Evolutionary conservation across 2,329 filamentous ascomycete species (phyloP).

Genomic region (Bipolaris cookei): DNA sequence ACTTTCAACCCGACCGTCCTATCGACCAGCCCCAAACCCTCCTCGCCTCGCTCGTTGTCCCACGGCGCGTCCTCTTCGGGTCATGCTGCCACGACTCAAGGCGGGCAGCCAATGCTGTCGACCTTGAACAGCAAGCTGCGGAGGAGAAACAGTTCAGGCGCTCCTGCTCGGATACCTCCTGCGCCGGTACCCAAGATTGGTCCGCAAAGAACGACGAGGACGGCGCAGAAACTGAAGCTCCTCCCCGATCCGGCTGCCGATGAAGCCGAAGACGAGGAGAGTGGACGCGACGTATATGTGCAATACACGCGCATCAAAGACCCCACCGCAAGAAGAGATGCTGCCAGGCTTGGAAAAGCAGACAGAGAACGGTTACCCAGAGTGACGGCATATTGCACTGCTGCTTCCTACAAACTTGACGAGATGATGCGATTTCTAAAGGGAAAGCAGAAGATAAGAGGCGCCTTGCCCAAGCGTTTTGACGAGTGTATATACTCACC

Average conservation of each 20-base stretch:
- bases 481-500: constrained; percentile 98
- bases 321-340: constrained; percentile 88
- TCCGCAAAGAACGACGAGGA: constrained; percentile 93
- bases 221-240: constrained; percentile 96
- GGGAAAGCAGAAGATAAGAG: constrained; percentile 75
- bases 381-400: constrained; percentile 96
- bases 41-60: constrained; percentile 41
- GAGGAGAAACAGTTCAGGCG: constrained; percentile 81
- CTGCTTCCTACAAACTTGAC: constrained; percentile 89
- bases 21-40: constrained; percentile 50
- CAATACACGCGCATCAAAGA: constrained; percentile 99
- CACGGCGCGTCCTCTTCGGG: constrained; percentile 38
- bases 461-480: constrained; percentile 86
- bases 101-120: constrained; percentile 62
- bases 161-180: constrained; percentile 56
- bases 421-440: constrained; percentile 90
- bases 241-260: constrained; percentile 87
- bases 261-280: constrained; percentile 81
- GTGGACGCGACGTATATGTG: constrained; percentile 92
- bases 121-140: constrained; percentile 86
- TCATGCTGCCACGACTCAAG: constrained; percentile 45
- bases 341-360: constrained; percentile 89
- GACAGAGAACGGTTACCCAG: constrained; percentile 85
- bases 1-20: constrained; percentile 73
- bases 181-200: constrained; percentile 75